Conservation (phyloP, 192 early-diverging fungal genomes). For the Physocladia obscura region DNA sequence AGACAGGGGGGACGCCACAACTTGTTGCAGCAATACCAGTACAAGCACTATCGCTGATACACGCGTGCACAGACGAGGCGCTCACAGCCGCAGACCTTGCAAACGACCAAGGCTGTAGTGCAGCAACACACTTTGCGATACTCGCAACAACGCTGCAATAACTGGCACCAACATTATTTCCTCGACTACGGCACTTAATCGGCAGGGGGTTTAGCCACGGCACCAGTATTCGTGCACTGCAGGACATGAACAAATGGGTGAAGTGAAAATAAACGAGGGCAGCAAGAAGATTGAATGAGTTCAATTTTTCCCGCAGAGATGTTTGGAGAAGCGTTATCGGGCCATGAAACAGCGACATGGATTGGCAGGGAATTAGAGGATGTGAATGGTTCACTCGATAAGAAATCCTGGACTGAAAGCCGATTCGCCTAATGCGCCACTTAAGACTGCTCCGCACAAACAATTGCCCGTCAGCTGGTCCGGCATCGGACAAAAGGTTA, state of each 20-base stretch:
- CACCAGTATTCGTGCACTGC: slow-evolving; percentile 48
- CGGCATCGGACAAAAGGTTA: slow-evolving; percentile 9
- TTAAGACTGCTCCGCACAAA: slow-evolving; percentile 6
- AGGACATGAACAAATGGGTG: too few relatives aligned
- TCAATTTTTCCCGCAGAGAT: too few relatives aligned
- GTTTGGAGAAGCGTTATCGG: slow-evolving; percentile 32
- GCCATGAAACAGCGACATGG: slow-evolving; percentile 16
- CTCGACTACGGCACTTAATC: slow-evolving; percentile 38
- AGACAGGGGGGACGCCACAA: too few relatives aligned
- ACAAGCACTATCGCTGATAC: too few relatives aligned
- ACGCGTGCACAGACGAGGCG: background rate
- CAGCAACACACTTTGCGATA: background rate
- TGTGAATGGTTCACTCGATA: slow-evolving; percentile 48
- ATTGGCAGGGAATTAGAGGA: slow-evolving; percentile 47
- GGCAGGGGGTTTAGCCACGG: slow-evolving; percentile 47
- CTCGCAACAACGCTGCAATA: too few relatives aligned
- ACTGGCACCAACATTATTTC: background rate
- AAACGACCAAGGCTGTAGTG: background rate
- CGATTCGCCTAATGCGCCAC: background rate
- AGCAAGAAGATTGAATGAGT: too few relatives aligned
- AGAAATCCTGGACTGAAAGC: slow-evolving; percentile 23
- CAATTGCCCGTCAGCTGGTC: slow-evolving; percentile 17
- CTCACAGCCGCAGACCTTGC: slow-evolving; percentile 3
- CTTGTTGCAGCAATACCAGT: too few relatives aligned
- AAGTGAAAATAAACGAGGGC: too few relatives aligned